A percentile compares a stretch with the other conserved stretches of the same genome.
These are phyloP conservation scores for Forsythia viridissima DNA, from an alignment of 257 asterid genomes.

Conservation along the genomic window DNA sequence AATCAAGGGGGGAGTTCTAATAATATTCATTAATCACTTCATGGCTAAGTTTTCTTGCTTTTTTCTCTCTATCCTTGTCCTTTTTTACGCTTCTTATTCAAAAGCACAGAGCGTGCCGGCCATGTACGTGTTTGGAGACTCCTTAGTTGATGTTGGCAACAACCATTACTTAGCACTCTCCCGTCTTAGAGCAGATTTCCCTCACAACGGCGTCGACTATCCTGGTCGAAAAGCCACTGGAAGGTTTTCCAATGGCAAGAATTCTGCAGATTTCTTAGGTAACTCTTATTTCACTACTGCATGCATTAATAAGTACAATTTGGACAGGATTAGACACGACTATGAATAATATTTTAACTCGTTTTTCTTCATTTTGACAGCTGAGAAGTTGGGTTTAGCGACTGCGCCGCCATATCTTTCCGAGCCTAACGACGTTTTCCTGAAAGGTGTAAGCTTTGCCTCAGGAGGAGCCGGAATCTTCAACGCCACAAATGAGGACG, in stretches of 20 bases:
- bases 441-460: constrained; percentile 77
- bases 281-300: neutral
- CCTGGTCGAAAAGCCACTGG: constrained; percentile 62
- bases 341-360: neutral
- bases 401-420: constrained; percentile 72
- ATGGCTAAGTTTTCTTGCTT: neutral
- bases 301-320: too few relatives aligned
- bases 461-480: constrained; percentile 87
- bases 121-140: constrained; percentile 73
- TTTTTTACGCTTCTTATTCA: constrained; percentile 6
- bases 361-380: constrained; percentile 31
- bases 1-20: neutral
- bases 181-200: constrained; percentile 57
- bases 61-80: constrained; percentile 18
- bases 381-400: constrained; percentile 69
- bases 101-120: constrained; percentile 57
- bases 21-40: too few relatives aligned
- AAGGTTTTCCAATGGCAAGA: constrained; percentile 82
- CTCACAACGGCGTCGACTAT: constrained; percentile 68
- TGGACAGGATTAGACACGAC: neutral
- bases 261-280: constrained; percentile 81
- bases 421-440: constrained; percentile 39
- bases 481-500: constrained; percentile 45
- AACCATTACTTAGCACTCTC: constrained; percentile 56
- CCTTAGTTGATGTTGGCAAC: constrained; percentile 80